phyloP scores from a whole-genome alignment of 2,329 filamentous ascomycete species.

The Colletotrichum sp. region DNA sequence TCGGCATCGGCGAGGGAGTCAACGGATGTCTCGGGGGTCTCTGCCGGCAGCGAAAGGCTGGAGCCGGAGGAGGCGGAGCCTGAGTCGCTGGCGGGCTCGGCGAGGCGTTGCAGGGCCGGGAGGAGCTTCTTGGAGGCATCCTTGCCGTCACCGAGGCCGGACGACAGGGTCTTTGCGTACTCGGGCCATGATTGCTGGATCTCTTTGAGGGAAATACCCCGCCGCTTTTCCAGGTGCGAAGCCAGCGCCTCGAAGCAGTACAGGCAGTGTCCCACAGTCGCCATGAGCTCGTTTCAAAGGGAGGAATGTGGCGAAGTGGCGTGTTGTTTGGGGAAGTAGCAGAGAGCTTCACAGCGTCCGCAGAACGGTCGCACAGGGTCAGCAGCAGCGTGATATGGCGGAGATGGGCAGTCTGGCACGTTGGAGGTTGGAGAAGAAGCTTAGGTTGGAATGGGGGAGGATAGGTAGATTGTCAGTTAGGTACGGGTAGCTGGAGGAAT shows the following conservation, averaged over 20 bases:
- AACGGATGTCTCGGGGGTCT: conserved; percentile 49
- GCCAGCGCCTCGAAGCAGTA: conserved; percentile 90
- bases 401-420: background rate
- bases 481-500: background rate
- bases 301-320: background rate
- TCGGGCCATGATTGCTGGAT: conserved; percentile 70
- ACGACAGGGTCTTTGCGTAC: conserved; percentile 35
- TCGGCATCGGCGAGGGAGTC: conserved; percentile 39
- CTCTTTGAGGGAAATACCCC: conserved; percentile 68
- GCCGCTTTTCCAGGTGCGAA: conserved; percentile 74
- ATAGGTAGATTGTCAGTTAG: background rate
- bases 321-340: background rate
- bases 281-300: conserved; percentile 62
- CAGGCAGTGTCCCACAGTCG: conserved; percentile 83
- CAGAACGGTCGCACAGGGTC: background rate
- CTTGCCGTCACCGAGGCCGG: conserved; percentile 14
- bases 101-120: conserved; percentile 48
- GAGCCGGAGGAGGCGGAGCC: conserved; percentile 38
- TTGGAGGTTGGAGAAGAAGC: background rate
- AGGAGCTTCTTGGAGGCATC: conserved; percentile 37
- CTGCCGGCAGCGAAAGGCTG: conserved; percentile 40
- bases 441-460: background rate
- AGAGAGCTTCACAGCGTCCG: conserved; percentile 11
- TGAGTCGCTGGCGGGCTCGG: conserved; percentile 28
- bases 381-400: background rate